A percentile compares a stretch with the other conserved stretches of the same genome.
Conservation (phyloP, 169 alveolate species). For the Eimeria sp. region DNA sequence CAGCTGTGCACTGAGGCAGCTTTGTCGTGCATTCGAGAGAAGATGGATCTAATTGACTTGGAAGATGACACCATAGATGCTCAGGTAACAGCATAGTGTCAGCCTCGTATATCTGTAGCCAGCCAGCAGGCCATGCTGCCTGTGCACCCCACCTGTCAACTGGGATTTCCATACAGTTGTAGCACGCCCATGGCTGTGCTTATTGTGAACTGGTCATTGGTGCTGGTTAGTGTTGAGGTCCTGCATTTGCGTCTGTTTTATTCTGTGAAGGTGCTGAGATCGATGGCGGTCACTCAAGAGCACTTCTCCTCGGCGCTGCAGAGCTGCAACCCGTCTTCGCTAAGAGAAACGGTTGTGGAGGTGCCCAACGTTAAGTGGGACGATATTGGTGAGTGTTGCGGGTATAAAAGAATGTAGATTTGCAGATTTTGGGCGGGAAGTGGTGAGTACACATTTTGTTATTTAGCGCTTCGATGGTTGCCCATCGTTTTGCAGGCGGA, state of each 20-base stretch:
- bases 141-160: not conserved
- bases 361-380: slow-evolving; percentile 99
- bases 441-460: not conserved
- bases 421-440: not conserved
- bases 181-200: not conserved
- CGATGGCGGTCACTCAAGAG: slow-evolving; percentile 99
- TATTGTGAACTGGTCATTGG: not conserved
- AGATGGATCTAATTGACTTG: slow-evolving; percentile 99
- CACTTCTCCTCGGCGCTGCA: slow-evolving; percentile 99
- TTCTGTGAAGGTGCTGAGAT: slow-evolving; percentile 91
- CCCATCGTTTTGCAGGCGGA: slow-evolving; percentile 50
- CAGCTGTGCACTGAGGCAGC: slow-evolving; percentile 99
- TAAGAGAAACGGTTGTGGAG: slow-evolving; percentile 99
- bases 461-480: slow-evolving; percentile 84
- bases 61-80: slow-evolving; percentile 99
- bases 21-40: slow-evolving; percentile 99
- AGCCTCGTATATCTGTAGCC: not conserved
- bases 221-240: not conserved
- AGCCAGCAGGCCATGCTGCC: not conserved
- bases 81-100: slow-evolving; percentile 82
- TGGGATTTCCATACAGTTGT: not conserved
- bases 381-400: slow-evolving; percentile 98
- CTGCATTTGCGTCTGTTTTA: not conserved
- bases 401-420: not conserved
- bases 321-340: slow-evolving; percentile 98